A percentile compares a stretch with the other conserved stretches of the same genome.
phyloP scores from a whole-genome alignment of 1,284 basidiomycete species.

The Apiotrichum gracile region DNA sequence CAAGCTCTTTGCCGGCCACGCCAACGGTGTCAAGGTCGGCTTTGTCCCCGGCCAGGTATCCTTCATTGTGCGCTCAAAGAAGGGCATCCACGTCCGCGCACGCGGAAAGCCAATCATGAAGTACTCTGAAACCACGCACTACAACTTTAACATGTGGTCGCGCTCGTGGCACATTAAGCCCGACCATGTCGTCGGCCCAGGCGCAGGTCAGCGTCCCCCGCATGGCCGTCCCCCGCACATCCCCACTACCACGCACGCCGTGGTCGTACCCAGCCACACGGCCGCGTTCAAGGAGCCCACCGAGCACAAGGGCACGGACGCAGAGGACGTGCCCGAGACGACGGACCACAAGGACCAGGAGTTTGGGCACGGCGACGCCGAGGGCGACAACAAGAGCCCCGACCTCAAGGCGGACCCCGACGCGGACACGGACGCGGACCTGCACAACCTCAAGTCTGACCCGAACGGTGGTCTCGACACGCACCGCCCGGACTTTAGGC shows the following conservation, averaged over 20 bases:
- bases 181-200: neutral
- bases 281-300: no score
- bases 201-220: neutral
- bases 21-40: conserved; percentile 25
- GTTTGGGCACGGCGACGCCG: no score
- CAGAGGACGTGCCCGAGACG: no score
- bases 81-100: conserved; percentile 23
- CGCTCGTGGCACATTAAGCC: conserved; percentile 23
- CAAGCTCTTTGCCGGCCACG: conserved; percentile 13
- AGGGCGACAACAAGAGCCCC: no score
- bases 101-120: conserved; percentile 23
- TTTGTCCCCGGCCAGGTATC: conserved; percentile 36
- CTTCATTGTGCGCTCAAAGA: conserved; percentile 22
- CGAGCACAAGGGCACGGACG: no score
- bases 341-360: no score
- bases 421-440: no score
- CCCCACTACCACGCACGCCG: neutral
- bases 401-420: no score
- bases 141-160: conserved; percentile 48
- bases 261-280: no score
- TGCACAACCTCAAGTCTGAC: no score
- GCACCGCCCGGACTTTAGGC: no score
- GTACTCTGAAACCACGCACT: conserved; percentile 9
- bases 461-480: no score
- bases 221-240: neutral